Conservation (phyloP, 352 stramenopile genomes). For the Plasmopara muralis region DNA sequence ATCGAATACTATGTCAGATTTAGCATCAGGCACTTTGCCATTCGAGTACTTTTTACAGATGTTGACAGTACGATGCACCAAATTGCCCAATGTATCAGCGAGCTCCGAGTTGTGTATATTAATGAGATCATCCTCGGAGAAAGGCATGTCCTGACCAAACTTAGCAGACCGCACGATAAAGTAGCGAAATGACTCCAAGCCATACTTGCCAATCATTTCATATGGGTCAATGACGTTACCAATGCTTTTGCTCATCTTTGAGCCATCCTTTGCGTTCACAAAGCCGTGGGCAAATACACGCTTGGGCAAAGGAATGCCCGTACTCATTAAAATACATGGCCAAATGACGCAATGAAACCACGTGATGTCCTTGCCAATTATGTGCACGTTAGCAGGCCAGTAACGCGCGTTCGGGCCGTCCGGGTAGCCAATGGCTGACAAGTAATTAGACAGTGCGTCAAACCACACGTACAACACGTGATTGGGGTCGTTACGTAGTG, state of each 20-base stretch:
- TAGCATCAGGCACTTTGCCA: conserved; percentile 59
- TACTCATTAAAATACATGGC: conserved; percentile 99
- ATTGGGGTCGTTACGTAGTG: conserved; percentile 90
- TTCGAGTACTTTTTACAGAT: conserved; percentile 95
- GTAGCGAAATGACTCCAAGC: conserved; percentile 95
- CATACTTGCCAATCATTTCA: conserved; percentile 91
- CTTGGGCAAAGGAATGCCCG: conserved; percentile 90
- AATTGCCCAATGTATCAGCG: conserved; percentile 90
- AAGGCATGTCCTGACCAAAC: conserved; percentile 95
- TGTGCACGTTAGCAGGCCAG: conserved; percentile 79
- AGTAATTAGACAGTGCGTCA: conserved; percentile 98
- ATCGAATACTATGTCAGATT: conserved; percentile 76
- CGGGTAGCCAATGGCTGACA: conserved; percentile 94
- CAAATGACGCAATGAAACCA: conserved; percentile 99
- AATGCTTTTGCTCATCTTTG: conserved; percentile 99
- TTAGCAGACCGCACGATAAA: conserved; percentile 87
- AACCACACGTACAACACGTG: conserved; percentile 99
- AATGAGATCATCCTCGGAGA: conserved; percentile 89
- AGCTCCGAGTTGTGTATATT: conserved; percentile 98
- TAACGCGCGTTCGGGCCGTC: conserved; percentile 68
- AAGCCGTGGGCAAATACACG: conserved; percentile 97
- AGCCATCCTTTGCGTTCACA: conserved; percentile 96
- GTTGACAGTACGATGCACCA: conserved; percentile 95
- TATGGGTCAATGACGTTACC: conserved; percentile 98
- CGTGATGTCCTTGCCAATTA: conserved; percentile 98